phyloP scores from a whole-genome alignment of 2,329 filamentous ascomycete genomes.

The Seiridium unicorne region DNA sequence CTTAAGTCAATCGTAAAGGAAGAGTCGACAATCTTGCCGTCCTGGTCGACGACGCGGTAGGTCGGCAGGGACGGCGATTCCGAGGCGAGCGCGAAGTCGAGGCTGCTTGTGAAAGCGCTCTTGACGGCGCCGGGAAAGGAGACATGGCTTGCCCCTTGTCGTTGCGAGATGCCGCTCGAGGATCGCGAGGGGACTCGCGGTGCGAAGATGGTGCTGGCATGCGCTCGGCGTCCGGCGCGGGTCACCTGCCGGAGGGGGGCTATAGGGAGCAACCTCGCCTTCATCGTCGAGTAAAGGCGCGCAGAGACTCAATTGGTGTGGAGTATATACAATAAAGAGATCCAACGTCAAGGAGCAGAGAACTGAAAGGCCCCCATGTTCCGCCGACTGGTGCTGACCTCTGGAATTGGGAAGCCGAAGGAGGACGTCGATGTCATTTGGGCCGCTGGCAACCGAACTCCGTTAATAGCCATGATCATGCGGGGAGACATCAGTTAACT shows the following conservation, averaged over 20 bases:
- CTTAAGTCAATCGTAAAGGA: constrained; percentile 66
- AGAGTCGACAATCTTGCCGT: constrained; percentile 79
- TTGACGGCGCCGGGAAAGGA: constrained; percentile 95
- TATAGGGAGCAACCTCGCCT: constrained; percentile 17
- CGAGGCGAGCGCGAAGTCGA: constrained; percentile 75
- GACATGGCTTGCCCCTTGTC: constrained; percentile 53
- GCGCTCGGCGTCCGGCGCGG: constrained; percentile 14
- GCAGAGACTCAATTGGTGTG: background rate
- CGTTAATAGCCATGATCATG: constrained; percentile 1
- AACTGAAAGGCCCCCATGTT: background rate
- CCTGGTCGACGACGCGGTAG: constrained; percentile 87
- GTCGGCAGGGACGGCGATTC: constrained; percentile 78
- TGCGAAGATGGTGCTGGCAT: constrained; percentile 13
- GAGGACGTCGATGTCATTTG: background rate
- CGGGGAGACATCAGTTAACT: background rate
- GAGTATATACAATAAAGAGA: background rate
- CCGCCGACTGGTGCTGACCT: background rate
- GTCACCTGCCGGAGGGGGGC: constrained; percentile 18
- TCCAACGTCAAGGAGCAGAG: background rate
- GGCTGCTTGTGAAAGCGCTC: constrained; percentile 81
- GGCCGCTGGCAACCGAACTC: constrained; percentile 1
- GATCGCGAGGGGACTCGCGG: constrained; percentile 24
- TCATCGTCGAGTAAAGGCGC: constrained; percentile 14
- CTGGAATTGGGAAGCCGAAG: background rate
- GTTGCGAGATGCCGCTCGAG: constrained; percentile 53